A percentile compares a stretch with the other conserved stretches of the same genome.
Conservation (phyloP, 2,329 filamentous ascomycete genomes). For the Penicillium vulpinum region DNA sequence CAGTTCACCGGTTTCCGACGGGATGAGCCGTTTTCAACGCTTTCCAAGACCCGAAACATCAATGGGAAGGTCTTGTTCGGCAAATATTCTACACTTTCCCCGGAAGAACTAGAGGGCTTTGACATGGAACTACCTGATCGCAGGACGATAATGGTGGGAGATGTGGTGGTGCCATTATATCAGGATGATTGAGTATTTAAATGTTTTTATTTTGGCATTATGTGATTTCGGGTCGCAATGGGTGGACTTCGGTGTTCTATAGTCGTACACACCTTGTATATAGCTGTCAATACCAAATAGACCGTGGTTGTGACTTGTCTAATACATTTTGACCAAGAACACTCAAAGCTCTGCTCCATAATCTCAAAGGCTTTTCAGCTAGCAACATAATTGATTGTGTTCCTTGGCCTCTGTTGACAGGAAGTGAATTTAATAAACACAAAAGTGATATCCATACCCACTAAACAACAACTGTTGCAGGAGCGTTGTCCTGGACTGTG, state of each 20-base stretch:
- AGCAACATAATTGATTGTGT: background rate
- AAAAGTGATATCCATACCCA: background rate
- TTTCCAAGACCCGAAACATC: conserved; percentile 81
- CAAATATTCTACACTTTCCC: conserved; percentile 61
- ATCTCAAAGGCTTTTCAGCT: no score
- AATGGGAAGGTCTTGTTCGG: conserved; percentile 89
- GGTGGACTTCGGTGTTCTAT: background rate
- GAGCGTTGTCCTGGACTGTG: background rate
- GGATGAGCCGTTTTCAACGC: conserved; percentile 82
- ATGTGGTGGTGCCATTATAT: conserved; percentile 38
- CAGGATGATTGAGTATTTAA: conserved; percentile 13
- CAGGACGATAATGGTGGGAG: conserved; percentile 42
- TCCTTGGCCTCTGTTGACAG: background rate
- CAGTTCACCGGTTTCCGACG: conserved; percentile 75
- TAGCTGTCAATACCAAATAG: background rate
- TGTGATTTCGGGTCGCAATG: background rate
- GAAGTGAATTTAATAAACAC: background rate
- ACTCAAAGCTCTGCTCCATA: background rate
- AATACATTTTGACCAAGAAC: background rate
- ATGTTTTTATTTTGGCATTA: background rate
- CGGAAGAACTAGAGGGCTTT: conserved; percentile 21
- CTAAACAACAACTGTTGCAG: background rate
- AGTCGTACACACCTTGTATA: background rate
- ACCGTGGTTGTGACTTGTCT: background rate
- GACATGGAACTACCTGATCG: conserved; percentile 16